These are phyloP conservation scores for Microcyclospora tardicrescens DNA, from an alignment of 2,329 filamentous ascomycete species.

Conservation along the genomic window DNA sequence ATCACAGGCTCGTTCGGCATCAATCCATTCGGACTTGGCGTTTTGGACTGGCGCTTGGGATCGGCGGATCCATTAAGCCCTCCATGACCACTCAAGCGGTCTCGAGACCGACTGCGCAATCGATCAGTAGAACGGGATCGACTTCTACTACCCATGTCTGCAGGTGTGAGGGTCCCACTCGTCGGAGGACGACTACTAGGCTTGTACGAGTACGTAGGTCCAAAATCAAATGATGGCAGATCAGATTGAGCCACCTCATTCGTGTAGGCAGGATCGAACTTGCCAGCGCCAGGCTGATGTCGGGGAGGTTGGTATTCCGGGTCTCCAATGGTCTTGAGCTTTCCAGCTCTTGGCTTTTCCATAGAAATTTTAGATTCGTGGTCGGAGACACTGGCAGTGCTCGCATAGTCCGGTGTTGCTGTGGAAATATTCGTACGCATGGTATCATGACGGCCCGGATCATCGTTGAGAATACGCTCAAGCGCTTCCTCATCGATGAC, in stretches of 20 bases:
- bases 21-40: constrained; percentile 13
- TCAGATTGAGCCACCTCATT: constrained; percentile 22
- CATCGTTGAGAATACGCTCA: constrained; percentile 23
- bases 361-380: constrained; percentile 37
- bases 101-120: constrained; percentile 13
- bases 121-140: constrained; percentile 17
- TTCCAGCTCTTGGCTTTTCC: constrained; percentile 62
- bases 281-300: constrained; percentile 15
- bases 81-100: constrained; percentile 4
- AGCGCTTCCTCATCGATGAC: constrained; percentile 34
- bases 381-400: constrained; percentile 38
- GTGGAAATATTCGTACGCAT: constrained; percentile 43
- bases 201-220: constrained; percentile 62
- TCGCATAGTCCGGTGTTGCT: constrained; percentile 65
- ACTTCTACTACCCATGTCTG: constrained; percentile 8
- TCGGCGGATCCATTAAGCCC: constrained; percentile 12
- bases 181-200: constrained; percentile 42
- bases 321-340: constrained; percentile 63
- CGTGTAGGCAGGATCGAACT: constrained; percentile 13
- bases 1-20: constrained; percentile 31
- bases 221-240: constrained; percentile 72
- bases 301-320: constrained; percentile 22
- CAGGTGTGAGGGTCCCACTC: constrained; percentile 38
- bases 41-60: constrained; percentile 20
- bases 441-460: constrained; percentile 11